Conservation (phyloP, 352 stramenopile genomes). For the Elongisporangium prolatum region DNA sequence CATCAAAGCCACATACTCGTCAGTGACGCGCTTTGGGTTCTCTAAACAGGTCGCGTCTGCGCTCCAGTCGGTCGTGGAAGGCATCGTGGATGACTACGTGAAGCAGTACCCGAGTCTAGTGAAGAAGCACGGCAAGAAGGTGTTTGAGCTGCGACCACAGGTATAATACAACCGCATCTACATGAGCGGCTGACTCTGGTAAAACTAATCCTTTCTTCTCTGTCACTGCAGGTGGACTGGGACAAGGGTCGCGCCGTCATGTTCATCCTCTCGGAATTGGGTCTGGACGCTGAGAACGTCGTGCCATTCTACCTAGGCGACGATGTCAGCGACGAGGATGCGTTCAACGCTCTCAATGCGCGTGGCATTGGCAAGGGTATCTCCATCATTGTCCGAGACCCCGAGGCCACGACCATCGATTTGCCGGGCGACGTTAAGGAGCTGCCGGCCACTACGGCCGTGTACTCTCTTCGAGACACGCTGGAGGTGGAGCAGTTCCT, state of each 20-base stretch:
- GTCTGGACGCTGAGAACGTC: constrained; percentile 52
- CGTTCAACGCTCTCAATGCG: constrained; percentile 49
- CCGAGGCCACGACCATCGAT: constrained; percentile 36
- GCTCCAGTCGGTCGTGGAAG: constrained; percentile 61
- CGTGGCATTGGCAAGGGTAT: constrained; percentile 38
- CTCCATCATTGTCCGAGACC: constrained; percentile 61
- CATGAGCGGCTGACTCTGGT: constrained; percentile 2
- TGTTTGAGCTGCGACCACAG: constrained; percentile 68
- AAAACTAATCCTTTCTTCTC: not conserved
- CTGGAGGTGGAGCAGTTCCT: constrained; percentile 55
- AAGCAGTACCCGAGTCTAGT: constrained; percentile 32
- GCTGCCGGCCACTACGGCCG: constrained; percentile 41
- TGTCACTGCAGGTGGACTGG: constrained; percentile 50
- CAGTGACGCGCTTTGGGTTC: constrained; percentile 1
- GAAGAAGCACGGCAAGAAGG: constrained; percentile 74
- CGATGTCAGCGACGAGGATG: constrained; percentile 77
- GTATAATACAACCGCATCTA: constrained; percentile 14
- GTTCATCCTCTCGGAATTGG: constrained; percentile 64
- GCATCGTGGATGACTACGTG: constrained; percentile 86
- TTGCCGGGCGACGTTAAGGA: constrained; percentile 40
- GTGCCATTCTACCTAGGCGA: constrained; percentile 83
- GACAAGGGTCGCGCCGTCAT: constrained; percentile 78
- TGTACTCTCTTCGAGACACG: constrained; percentile 55
- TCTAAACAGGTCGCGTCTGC: constrained; percentile 27
- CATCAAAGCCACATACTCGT: not conserved